Evolutionary conservation across 179 eudicot genomes (phyloP).

Genomic region (Heliamphora pulchella): DNA sequence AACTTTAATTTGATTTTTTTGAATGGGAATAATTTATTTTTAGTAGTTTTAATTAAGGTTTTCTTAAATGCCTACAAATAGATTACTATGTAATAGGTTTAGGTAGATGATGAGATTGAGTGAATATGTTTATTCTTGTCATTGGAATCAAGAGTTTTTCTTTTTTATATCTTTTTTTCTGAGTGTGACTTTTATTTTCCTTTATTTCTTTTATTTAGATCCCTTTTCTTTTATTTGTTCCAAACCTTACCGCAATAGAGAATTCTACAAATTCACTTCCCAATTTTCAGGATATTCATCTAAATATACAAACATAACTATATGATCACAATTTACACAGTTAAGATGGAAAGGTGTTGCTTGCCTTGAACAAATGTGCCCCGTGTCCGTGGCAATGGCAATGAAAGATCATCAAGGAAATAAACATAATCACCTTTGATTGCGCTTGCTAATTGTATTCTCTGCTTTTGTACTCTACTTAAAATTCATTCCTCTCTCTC

Average conservation of each 20-base stretch:
- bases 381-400: conserved; percentile 95
- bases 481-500: conserved; percentile 77
- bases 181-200: no score
- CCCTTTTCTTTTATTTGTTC: no score
- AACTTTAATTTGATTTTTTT: no score
- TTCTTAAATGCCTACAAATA: no score
- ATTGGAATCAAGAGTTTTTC: no score
- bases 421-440: conserved; percentile 67
- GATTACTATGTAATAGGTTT: no score
- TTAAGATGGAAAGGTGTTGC: conserved; percentile 11
- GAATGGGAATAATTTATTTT: no score
- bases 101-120: no score
- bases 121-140: no score
- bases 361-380: conserved; percentile 77
- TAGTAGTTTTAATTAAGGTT: no score
- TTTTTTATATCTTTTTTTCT: no score
- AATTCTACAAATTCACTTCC: conserved; percentile 42
- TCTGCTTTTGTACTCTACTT: conserved; percentile 91
- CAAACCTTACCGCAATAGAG: conserved; percentile 27
- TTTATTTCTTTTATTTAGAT: no score
- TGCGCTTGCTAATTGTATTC: conserved; percentile 85
- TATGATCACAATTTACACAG: neutral
- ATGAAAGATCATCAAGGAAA: conserved; percentile 96
- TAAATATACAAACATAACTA: neutral
- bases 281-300: neutral